Conservation (phyloP, 2,329 filamentous ascomycete species). For the Emmonsiellopsis sp. region DNA sequence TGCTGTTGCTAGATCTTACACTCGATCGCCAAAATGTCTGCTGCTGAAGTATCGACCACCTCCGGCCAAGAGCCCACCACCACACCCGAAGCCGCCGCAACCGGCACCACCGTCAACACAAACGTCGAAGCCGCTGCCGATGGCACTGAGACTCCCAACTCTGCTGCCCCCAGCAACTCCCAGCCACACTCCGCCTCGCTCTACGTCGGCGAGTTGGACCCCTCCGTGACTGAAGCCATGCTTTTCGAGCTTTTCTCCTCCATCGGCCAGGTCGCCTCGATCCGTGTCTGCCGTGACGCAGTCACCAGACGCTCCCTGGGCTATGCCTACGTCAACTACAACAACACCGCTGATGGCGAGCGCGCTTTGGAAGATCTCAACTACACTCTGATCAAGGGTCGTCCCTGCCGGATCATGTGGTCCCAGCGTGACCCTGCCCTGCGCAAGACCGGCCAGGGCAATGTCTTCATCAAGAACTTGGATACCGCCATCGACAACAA, state of each 20-base stretch:
- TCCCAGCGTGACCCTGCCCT: constrained; percentile 98
- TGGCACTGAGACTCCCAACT: constrained; percentile 47
- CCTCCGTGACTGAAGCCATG: constrained; percentile 98
- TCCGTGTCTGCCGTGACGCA: constrained; percentile 98
- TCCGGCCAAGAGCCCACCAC: constrained; percentile 56
- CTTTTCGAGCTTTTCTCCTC: constrained; percentile 99
- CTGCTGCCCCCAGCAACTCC: constrained; percentile 60
- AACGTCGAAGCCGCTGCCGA: constrained; percentile 46
- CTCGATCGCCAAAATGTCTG: constrained; percentile 62
- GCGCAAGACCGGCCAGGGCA: constrained; percentile 98
- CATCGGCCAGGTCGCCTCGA: constrained; percentile 96
- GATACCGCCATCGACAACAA: constrained; percentile 99
- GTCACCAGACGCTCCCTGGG: constrained; percentile 97
- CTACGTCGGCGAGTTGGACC: constrained; percentile 97
- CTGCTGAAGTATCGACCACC: constrained; percentile 65
- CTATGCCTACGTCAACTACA: constrained; percentile 99
- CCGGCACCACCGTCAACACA: constrained; percentile 60
- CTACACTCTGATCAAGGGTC: constrained; percentile 98
- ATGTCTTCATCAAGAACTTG: constrained; percentile 99
- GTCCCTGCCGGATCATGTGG: constrained; percentile 99
- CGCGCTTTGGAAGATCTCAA: constrained; percentile 98
- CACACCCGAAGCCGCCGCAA: constrained; percentile 49
- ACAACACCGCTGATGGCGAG: constrained; percentile 91
- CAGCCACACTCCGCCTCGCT: constrained; percentile 94
- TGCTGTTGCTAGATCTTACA: constrained; percentile 7